Evolutionary conservation across 2,329 filamentous ascomycete species (phyloP), one percentile per base, ranked within the genome.

Genomic region (Lachnellula occidentalis): DNA sequence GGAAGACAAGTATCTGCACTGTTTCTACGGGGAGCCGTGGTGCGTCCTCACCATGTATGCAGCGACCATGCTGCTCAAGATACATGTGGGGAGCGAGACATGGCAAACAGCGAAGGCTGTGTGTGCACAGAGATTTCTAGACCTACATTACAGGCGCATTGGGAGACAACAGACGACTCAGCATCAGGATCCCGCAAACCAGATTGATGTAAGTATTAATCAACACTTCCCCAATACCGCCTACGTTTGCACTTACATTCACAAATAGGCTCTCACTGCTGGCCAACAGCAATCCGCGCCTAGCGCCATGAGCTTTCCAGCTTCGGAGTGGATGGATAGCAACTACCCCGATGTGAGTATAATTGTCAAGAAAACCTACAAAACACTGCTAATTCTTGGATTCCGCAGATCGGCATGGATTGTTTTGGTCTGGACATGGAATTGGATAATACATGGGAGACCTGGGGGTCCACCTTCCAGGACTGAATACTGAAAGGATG

Each of bases 21-120:
- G 21, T 19, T 48, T 31, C 22, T 41, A 79, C 58, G 81, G 81
- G 15, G 81, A 85, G 64, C 81, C 81, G 0, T 84, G 81, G 81
- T 80, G 80, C 17, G 83, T 83, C 66, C 80, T 78, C 53, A 82
- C 82, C 65, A 81, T 84, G 77, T 84, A 80, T 60, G 79, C 80
- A 3, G 79, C 81, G 1, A 73, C 78, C 24, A 81, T 81, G 3
- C 72, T 85, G 9, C 71, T 84, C 22, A 80, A 84, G 66, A 78
- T 79, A 0, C 81, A 85, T 57, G 70, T 84, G 14, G 79, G 78
- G 27, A 76, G 76, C 55, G 83, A 83, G 70, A 76, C 79, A 7
- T 66, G 76, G 15, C 78, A 82, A 59, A 73, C 73, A 7, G 81
- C 81, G 54, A 83, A 83, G 67, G 80, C 79, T 4, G 76, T 77